These are phyloP conservation scores for Phytopythium aichiense DNA, from an alignment of 352 stramenopile genomes.

Conservation along the genomic window DNA sequence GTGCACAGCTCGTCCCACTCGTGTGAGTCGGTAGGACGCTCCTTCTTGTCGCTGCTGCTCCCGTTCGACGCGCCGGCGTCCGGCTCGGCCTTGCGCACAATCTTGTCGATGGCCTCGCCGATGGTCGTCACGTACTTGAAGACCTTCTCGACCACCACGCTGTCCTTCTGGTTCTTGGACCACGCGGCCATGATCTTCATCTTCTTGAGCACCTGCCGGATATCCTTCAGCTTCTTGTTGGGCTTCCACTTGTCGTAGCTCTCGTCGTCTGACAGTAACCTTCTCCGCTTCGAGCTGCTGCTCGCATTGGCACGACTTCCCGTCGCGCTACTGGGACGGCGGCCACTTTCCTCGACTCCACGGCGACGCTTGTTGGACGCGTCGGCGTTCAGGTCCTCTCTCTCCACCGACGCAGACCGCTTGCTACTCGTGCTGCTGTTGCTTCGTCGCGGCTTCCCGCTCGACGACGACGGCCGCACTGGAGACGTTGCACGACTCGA, in stretches of 20 bases:
- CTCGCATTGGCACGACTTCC: constrained; percentile 7
- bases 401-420: constrained; percentile 30
- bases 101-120: constrained; percentile 71
- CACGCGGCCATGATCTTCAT: constrained; percentile 83
- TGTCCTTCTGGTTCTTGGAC: constrained; percentile 77
- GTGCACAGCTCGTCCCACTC: constrained; percentile 78
- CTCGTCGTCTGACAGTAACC: constrained; percentile 45
- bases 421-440: constrained; percentile 23
- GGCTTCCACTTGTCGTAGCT: constrained; percentile 79
- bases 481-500: constrained; percentile 15
- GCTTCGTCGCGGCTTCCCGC: not conserved
- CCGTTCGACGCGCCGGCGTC: not conserved
- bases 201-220: constrained; percentile 82
- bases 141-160: constrained; percentile 84
- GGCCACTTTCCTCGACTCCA: constrained; percentile 10
- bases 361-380: constrained; percentile 20
- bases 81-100: constrained; percentile 48
- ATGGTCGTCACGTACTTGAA: constrained; percentile 85
- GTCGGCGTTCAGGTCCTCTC: constrained; percentile 24
- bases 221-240: constrained; percentile 65
- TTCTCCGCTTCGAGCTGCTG: not conserved
- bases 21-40: constrained; percentile 11
- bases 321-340: constrained; percentile 23
- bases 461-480: constrained; percentile 19
- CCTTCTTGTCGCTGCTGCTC: constrained; percentile 8